A percentile compares a stretch with the other conserved stretches of the same genome.
These are phyloP conservation scores for Datura wrightii DNA, from an alignment of 257 asterid species.

Conservation along the genomic window DNA sequence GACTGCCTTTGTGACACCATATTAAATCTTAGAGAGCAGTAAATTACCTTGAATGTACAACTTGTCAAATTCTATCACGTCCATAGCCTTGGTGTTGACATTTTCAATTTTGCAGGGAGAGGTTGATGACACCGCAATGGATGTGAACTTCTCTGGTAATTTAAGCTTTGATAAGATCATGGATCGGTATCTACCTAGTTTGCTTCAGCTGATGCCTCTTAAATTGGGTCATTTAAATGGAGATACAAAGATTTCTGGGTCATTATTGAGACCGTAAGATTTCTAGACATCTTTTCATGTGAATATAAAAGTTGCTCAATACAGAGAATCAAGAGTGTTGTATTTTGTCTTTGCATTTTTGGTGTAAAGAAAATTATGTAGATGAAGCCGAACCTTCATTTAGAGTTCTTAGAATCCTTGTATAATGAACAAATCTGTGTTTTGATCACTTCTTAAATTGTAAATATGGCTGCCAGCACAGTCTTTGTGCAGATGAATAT, in stretches of 20 bases:
- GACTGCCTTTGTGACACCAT: conserved; percentile 2
- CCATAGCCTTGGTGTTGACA: conserved; percentile 14
- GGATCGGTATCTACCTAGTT: conserved; percentile 88
- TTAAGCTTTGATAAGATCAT: conserved; percentile 80
- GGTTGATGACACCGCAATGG: conserved; percentile 94
- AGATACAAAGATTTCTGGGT: conserved; percentile 95
- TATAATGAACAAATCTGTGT: not conserved
- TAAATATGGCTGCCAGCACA: not conserved
- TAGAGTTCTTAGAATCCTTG: not conserved
- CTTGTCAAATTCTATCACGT: conserved; percentile 26
- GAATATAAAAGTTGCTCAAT: conserved; percentile 19
- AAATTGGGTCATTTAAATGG: conserved; percentile 90
- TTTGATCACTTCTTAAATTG: not conserved
- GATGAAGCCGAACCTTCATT: not conserved
- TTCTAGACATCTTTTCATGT: conserved; percentile 33
- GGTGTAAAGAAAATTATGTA: conserved; percentile 24
- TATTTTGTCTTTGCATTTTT: conserved; percentile 8
- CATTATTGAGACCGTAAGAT: conserved; percentile 94
- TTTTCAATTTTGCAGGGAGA: conserved; percentile 75
- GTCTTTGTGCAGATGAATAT: conserved; percentile 6
- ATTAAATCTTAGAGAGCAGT: conserved; percentile 11
- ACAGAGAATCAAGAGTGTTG: not conserved
- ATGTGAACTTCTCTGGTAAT: conserved; percentile 96
- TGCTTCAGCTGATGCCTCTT: conserved; percentile 76
- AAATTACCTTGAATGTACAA: conserved; percentile 16